phyloP scores from a whole-genome alignment of 768 basidiomycete species.

The Agaricus blazei region DNA sequence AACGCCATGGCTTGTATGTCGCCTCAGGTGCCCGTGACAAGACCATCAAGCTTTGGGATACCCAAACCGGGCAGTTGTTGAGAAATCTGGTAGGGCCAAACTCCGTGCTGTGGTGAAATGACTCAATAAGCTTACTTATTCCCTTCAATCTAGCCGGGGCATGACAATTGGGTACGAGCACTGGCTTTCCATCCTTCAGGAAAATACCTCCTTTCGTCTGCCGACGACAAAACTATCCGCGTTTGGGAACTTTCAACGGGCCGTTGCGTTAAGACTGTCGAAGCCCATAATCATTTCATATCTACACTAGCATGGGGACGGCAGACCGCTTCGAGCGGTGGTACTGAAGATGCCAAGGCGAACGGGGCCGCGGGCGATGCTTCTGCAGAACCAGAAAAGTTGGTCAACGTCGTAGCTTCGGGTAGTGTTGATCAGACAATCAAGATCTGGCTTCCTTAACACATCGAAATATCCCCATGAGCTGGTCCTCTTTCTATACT shows the following conservation, averaged over 20 bases:
- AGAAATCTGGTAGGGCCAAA: constrained; percentile 56
- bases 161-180: constrained; percentile 89
- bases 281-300: constrained; percentile 85
- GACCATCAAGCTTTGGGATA: constrained; percentile 89
- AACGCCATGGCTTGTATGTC: constrained; percentile 53
- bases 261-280: constrained; percentile 79
- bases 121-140: constrained; percentile 2
- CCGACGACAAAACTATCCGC: constrained; percentile 88
- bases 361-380: constrained; percentile 29
- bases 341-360: constrained; percentile 27
- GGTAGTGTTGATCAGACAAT: constrained; percentile 66
- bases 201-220: constrained; percentile 85
- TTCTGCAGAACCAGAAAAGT: constrained; percentile 44
- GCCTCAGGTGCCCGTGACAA: constrained; percentile 89
- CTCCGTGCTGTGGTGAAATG: not conserved
- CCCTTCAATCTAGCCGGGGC: constrained; percentile 45
- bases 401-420: constrained; percentile 66
- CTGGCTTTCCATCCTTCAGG: constrained; percentile 88
- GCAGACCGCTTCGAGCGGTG: constrained; percentile 32
- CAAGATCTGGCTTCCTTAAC: constrained; percentile 61
- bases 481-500: not conserved
- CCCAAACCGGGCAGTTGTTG: constrained; percentile 74
- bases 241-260: constrained; percentile 88
- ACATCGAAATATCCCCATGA: not conserved
- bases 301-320: constrained; percentile 80